Conservation (phyloP, 495 filamentous ascomycete genomes). For the Polyplosphaeria fusca region DNA sequence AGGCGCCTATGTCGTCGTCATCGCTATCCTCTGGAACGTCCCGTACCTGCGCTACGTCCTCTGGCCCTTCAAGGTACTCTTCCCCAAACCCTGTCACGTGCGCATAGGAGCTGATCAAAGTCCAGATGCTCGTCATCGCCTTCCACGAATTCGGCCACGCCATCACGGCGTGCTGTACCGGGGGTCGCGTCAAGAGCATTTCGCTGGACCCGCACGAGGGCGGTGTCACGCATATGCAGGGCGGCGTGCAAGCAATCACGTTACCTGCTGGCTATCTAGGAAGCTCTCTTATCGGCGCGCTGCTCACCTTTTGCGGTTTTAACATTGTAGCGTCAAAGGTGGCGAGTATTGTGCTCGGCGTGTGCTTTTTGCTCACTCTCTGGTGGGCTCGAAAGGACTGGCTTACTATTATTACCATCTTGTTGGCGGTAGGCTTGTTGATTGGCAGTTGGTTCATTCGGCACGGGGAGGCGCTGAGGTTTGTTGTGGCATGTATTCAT, state of each 20-base stretch:
- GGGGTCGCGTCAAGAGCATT: slow-evolving; percentile 70
- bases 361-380: slow-evolving; percentile 70
- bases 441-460: slow-evolving; percentile 78
- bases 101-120: neutral
- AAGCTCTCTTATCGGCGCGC: slow-evolving; percentile 68
- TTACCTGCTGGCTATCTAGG: slow-evolving; percentile 76
- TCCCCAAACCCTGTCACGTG: neutral
- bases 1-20: slow-evolving; percentile 66
- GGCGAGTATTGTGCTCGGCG: slow-evolving; percentile 66
- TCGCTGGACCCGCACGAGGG: slow-evolving; percentile 67
- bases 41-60: slow-evolving; percentile 69
- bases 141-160: slow-evolving; percentile 84
- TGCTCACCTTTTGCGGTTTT: slow-evolving; percentile 78
- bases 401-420: slow-evolving; percentile 67
- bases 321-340: slow-evolving; percentile 76
- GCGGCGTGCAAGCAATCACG: slow-evolving; percentile 69
- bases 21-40: slow-evolving; percentile 74
- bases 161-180: slow-evolving; percentile 67
- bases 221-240: slow-evolving; percentile 74
- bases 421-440: slow-evolving; percentile 66
- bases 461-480: slow-evolving; percentile 68
- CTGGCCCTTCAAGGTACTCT: slow-evolving; percentile 79
- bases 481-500: slow-evolving; percentile 54
- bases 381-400: slow-evolving; percentile 79
- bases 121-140: slow-evolving; percentile 76